Evolutionary conservation across 495 filamentous ascomycete genomes (phyloP).

Genomic region (Trichoderma reesei): DNA sequence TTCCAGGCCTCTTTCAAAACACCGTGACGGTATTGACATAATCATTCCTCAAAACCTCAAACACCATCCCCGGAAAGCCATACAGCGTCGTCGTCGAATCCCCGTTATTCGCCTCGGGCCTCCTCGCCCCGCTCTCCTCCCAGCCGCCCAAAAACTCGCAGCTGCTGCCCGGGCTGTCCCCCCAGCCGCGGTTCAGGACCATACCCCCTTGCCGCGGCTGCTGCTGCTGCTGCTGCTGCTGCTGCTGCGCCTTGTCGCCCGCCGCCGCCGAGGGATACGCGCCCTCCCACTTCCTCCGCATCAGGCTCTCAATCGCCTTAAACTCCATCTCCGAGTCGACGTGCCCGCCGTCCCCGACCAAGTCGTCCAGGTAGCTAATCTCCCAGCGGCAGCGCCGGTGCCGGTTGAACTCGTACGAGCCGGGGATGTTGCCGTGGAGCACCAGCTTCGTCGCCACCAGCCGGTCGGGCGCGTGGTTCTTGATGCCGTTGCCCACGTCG

Average conservation of each 20-base stretch:
- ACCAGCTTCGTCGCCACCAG: slow-evolving; percentile 82
- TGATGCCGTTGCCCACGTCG: slow-evolving; percentile 19
- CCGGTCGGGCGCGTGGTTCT: slow-evolving; percentile 37
- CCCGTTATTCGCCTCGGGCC: slow-evolving; percentile 39
- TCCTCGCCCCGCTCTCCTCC: slow-evolving; percentile 59
- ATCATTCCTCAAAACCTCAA: slow-evolving; percentile 91
- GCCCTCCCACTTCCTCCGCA: slow-evolving; percentile 62
- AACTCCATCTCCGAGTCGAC: slow-evolving; percentile 73
- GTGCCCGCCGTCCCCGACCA: slow-evolving; percentile 16
- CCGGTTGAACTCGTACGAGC: slow-evolving; percentile 92
- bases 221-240: too few relatives aligned
- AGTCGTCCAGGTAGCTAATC: slow-evolving; percentile 46
- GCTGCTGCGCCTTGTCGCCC: slow-evolving; percentile 40
- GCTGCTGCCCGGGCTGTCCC: slow-evolving; percentile 83
- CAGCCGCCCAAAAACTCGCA: slow-evolving; percentile 82
- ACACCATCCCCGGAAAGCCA: slow-evolving; percentile 86
- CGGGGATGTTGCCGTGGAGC: slow-evolving; percentile 87
- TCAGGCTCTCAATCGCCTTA: slow-evolving; percentile 51
- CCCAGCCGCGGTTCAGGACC: slow-evolving; percentile 83
- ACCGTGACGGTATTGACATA: slow-evolving; percentile 84
- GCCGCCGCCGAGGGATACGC: slow-evolving; percentile 34
- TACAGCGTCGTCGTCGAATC: slow-evolving; percentile 80
- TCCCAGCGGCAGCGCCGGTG: slow-evolving; percentile 86
- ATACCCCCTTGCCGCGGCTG: slow-evolving; percentile 63
- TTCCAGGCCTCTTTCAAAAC: slow-evolving; percentile 39